A percentile compares a stretch with the other conserved stretches of the same genome.
Conservation (phyloP, 2,329 filamentous ascomycete species). For the Trichoderma aggressivum region DNA sequence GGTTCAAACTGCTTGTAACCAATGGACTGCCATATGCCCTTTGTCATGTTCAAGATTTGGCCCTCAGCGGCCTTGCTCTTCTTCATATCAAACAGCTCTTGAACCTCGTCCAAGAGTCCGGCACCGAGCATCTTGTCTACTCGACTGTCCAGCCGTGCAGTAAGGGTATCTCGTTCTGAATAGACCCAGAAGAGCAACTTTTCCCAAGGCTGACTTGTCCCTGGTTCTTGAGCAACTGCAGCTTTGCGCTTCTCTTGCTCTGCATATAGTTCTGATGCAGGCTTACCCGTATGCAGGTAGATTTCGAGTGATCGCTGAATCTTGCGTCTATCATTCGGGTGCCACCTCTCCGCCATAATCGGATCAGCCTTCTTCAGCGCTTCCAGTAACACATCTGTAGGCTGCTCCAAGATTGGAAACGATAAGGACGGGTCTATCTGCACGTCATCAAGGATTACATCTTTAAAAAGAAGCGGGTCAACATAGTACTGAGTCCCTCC, state of each 20-base stretch:
- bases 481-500: conserved; percentile 96
- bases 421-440: conserved; percentile 35
- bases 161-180: conserved; percentile 64
- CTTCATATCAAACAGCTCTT: conserved; percentile 43
- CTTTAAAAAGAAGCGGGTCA: conserved; percentile 75
- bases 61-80: conserved; percentile 40
- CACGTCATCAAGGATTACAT: conserved; percentile 53
- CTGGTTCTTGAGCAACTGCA: conserved; percentile 25
- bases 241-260: conserved; percentile 59
- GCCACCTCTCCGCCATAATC: conserved; percentile 85
- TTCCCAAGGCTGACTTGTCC: conserved; percentile 40
- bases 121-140: conserved; percentile 77
- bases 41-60: conserved; percentile 62
- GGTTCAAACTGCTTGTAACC: conserved; percentile 88
- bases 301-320: conserved; percentile 89
- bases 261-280: conserved; percentile 81
- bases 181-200: conserved; percentile 85
- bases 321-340: conserved; percentile 87
- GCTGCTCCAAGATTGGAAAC: conserved; percentile 68
- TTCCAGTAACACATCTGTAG: conserved; percentile 68
- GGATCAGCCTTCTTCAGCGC: conserved; percentile 80
- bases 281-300: conserved; percentile 75
- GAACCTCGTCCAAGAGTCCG: conserved; percentile 50
- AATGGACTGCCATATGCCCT: conserved; percentile 95
- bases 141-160: conserved; percentile 67